Conservation (phyloP, 768 basidiomycete genomes). For the Boletus sensibilis region DNA sequence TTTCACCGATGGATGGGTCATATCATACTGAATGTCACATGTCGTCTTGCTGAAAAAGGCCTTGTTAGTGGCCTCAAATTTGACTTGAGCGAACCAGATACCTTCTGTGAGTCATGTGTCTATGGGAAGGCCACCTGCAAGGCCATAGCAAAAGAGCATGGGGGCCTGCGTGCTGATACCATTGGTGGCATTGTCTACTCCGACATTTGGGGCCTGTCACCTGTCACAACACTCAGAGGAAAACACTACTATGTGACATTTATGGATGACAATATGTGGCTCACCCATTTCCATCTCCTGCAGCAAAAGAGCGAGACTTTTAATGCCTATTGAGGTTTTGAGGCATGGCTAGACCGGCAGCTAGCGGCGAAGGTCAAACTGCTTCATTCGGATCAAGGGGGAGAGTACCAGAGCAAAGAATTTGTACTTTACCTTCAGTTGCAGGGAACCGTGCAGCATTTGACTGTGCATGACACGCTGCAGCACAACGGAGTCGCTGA, state of each 20-base stretch:
- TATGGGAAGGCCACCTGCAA: too few species aligned
- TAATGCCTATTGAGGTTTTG: not conserved
- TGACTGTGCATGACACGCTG: not conserved
- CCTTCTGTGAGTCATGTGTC: too few species aligned
- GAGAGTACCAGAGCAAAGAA: not conserved
- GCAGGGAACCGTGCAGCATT: not conserved
- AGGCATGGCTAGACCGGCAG: not conserved
- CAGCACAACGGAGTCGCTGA: not conserved
- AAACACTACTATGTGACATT: not conserved
- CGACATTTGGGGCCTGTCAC: not conserved
- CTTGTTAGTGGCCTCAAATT: too few species aligned
- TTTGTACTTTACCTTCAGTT: not conserved
- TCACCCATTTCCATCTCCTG: not conserved
- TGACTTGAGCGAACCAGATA: too few species aligned
- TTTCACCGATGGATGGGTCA: not conserved
- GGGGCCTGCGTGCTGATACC: too few species aligned
- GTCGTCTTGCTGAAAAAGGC: too few species aligned
- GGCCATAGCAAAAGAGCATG: too few species aligned
- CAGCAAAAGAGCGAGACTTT: not conserved
- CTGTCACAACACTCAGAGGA: not conserved
- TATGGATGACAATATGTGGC: not conserved
- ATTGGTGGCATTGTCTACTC: not conserved
- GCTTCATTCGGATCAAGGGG: not conserved
- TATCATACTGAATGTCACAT: too few species aligned
- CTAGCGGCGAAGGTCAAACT: not conserved